A percentile compares a stretch with the other conserved stretches of the same genome.
Evolutionary conservation across 208 protist genomes (phyloP).

Genomic region (Herpetomonas samuelpessoai): DNA sequence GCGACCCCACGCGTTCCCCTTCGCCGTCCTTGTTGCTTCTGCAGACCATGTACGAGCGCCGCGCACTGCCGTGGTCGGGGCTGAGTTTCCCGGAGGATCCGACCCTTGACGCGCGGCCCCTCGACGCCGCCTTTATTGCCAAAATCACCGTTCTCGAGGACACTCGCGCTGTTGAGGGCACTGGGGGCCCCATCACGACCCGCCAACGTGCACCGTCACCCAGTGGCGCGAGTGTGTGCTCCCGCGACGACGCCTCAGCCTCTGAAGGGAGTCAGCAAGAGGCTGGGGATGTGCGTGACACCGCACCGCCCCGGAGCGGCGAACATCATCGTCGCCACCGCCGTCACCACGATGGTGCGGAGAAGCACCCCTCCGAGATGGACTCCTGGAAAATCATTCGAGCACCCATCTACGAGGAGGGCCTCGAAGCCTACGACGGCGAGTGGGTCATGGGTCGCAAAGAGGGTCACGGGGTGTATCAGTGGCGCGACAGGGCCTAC

Average conservation of each 20-base stretch:
- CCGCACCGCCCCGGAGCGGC: no score
- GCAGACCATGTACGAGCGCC: constrained; percentile 1
- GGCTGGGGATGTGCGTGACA: not conserved
- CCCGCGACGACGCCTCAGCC: not conserved
- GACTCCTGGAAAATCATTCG: constrained; percentile 7
- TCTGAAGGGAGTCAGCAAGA: not conserved
- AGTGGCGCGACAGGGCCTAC: constrained; percentile 78
- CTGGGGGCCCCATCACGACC: not conserved
- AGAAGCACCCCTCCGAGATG: not conserved
- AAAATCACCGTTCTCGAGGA: not conserved
- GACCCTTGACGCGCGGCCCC: not conserved
- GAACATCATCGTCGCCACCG: not conserved
- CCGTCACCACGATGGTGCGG: not conserved
- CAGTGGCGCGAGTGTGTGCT: not conserved
- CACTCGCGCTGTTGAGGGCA: not conserved
- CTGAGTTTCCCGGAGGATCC: constrained; percentile 33
- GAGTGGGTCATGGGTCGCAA: constrained; percentile 76
- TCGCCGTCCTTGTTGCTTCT: constrained; percentile 11
- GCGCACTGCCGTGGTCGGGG: constrained; percentile 48
- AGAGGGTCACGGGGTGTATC: constrained; percentile 76
- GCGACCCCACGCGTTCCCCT: constrained; percentile 1
- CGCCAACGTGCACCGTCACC: no score
- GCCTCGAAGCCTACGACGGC: constrained; percentile 86
- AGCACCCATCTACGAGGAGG: constrained; percentile 11
- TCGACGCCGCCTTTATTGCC: constrained; percentile 5